Conservation (phyloP, 768 basidiomycete genomes). For the Candolleomyces eurysporus region DNA sequence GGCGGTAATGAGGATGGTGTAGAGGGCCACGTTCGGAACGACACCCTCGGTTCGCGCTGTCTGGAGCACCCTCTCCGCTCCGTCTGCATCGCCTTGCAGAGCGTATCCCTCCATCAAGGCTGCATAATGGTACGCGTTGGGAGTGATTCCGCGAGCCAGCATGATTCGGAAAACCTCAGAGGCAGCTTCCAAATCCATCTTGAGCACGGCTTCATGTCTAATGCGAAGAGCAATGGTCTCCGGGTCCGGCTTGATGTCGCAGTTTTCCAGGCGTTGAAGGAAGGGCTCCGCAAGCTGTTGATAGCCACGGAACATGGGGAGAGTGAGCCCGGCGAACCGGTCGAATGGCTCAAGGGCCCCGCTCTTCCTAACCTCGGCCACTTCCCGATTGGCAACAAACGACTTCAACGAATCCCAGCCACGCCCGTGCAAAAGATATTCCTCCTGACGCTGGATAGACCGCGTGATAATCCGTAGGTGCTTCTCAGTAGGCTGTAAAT, state of each 20-base stretch:
- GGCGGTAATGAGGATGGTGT: conserved; percentile 75
- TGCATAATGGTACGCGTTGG: conserved; percentile 69
- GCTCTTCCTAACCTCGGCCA: neutral
- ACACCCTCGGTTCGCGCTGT: conserved; percentile 49
- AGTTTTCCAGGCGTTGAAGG: conserved; percentile 43
- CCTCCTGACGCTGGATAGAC: conserved; percentile 52
- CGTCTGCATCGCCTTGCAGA: conserved; percentile 53
- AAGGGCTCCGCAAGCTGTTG: conserved; percentile 37
- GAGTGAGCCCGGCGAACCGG: conserved; percentile 45
- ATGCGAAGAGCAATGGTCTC: conserved; percentile 63
- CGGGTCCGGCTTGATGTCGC: conserved; percentile 53
- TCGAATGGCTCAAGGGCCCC: conserved; percentile 51
- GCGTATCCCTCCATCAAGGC: conserved; percentile 78
- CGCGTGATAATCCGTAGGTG: conserved; percentile 59
- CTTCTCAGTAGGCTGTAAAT: conserved; percentile 46
- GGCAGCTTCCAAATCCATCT: conserved; percentile 50
- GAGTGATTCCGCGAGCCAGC: conserved; percentile 65
- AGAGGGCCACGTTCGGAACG: conserved; percentile 62
- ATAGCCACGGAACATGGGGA: conserved; percentile 29
- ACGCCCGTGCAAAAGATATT: conserved; percentile 36
- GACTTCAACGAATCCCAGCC: conserved; percentile 44
- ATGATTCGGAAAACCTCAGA: conserved; percentile 55
- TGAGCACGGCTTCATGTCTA: conserved; percentile 54
- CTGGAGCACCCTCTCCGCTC: conserved; percentile 55
- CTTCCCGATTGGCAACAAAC: neutral